Conservation (phyloP, 495 filamentous ascomycete species). For the Rhypophila decipiens region DNA sequence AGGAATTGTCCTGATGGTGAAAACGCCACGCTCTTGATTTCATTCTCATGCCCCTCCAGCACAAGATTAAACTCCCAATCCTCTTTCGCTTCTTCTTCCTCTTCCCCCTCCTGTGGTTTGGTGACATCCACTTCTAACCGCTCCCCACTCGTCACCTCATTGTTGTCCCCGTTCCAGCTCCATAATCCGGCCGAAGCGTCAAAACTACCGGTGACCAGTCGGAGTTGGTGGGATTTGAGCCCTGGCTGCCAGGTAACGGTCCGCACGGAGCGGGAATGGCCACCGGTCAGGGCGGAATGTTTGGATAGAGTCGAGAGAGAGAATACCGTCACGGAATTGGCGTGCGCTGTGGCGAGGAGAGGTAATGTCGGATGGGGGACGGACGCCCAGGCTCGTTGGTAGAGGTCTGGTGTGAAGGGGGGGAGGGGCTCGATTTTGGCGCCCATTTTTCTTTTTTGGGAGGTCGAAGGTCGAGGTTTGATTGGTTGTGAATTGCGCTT, state of each 20-base stretch:
- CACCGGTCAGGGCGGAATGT: constrained; percentile 72
- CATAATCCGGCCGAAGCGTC: constrained; percentile 87
- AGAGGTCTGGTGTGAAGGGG: constrained; percentile 60
- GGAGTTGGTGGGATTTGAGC: constrained; percentile 49
- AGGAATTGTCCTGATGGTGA: constrained; percentile 71
- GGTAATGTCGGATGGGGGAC: constrained; percentile 82
- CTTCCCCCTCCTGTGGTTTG: constrained; percentile 9
- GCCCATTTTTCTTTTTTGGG: background rate
- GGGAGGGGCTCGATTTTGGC: constrained; percentile 24
- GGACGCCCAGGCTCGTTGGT: constrained; percentile 77
- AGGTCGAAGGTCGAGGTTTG: background rate
- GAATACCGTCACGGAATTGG: constrained; percentile 80
- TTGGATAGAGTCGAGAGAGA: constrained; percentile 72
- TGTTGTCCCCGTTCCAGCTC: constrained; percentile 54
- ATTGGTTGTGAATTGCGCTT: background rate
- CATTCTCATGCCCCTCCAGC: constrained; percentile 87
- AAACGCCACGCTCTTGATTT: constrained; percentile 84
- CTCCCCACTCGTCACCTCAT: constrained; percentile 14
- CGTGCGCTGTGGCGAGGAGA: constrained; percentile 80
- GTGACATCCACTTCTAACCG: constrained; percentile 10
- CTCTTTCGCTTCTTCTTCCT: constrained; percentile 47
- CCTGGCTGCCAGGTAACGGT: constrained; percentile 79
- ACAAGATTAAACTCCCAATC: constrained; percentile 86
- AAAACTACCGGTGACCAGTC: constrained; percentile 86
- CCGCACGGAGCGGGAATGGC: constrained; percentile 82